These are phyloP conservation scores for Boletus huronensis DNA, from an alignment of 768 basidiomycete species.

Conservation along the genomic window DNA sequence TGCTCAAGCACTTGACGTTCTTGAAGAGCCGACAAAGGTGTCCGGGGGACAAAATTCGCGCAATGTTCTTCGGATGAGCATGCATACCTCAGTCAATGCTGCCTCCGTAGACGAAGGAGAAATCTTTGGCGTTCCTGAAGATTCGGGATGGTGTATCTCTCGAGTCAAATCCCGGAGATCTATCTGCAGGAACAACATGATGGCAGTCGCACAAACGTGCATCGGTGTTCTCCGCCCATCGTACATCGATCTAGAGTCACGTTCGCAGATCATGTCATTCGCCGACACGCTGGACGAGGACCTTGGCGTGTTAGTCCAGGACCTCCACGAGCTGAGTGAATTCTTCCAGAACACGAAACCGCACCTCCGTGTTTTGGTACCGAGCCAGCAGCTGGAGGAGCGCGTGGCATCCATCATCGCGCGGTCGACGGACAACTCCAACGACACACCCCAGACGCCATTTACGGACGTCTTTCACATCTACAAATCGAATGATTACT, in stretches of 20 bases:
- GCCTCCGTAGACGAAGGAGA: constrained; percentile 55
- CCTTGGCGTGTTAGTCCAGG: constrained; percentile 73
- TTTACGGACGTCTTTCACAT: constrained; percentile 75
- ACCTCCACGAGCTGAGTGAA: constrained; percentile 69
- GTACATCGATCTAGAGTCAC: constrained; percentile 70
- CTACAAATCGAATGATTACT: constrained; percentile 31
- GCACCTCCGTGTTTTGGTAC: constrained; percentile 37
- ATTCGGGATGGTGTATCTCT: constrained; percentile 86
- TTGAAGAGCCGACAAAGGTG: constrained; percentile 85
- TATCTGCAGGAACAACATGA: constrained; percentile 70
- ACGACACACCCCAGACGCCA: constrained; percentile 71
- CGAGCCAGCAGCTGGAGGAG: constrained; percentile 65
- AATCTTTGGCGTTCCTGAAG: constrained; percentile 77
- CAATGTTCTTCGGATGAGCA: constrained; percentile 89
- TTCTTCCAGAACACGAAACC: constrained; percentile 58
- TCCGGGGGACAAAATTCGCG: constrained; percentile 73
- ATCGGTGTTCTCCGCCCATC: constrained; percentile 66
- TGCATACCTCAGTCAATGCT: constrained; percentile 53
- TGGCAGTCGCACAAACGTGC: constrained; percentile 84
- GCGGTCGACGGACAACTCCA: constrained; percentile 57
- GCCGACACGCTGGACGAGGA: constrained; percentile 50
- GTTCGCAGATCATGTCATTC: constrained; percentile 34
- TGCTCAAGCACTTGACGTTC: constrained; percentile 83
- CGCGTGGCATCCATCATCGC: constrained; percentile 80
- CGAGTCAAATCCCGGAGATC: constrained; percentile 58